Base-by-base conservation (phyloP, 169 alveolate genomes). In the Theileria orientalis region DNA sequence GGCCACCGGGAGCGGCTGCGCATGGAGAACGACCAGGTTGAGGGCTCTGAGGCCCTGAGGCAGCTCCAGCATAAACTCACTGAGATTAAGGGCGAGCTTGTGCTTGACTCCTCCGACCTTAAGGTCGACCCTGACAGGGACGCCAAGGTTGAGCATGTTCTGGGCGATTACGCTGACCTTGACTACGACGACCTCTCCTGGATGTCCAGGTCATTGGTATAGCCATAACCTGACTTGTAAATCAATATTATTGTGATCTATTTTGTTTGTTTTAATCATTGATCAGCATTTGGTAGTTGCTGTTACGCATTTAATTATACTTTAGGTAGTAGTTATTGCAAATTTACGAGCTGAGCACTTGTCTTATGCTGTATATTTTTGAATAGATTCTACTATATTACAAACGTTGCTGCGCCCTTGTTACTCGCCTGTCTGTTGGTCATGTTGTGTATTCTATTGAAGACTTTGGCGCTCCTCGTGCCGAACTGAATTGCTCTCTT, bases 401-500 rank as follows among this genome's bases (percentile, higher is more conserved):
- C n/a, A n/a, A n/a, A n/a, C n/a, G n/a, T n/a, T n/a, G n/a, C n/a
- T n/a, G n/a, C n/a, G n/a, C 86, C 86, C 30, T 78, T 78, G 60
- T 78, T 74, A n/a, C 83, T 69, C 1, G 86, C 86, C 9, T 64
- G 75, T 33, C 86, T 33, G 62, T 78, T 78, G 0, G 86, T 68
- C 86, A 78, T 78, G 49, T 74, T 67, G 11, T 74, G 80, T 14
- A 78, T 37, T 59, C 16, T 30, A 44, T 78, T 78, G 54, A 78
- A 78, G 21, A 60, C 67, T 40, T 78, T 78, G 13, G 86, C 80
- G 25, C 86, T 70, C 30, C 69, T 87, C 0, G 93, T 74, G 27
- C 93, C 93, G 37, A 87, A 87, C 59, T 87, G 93, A 37, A 87
- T 87, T 32, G 93, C 93, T 41, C 89, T 77, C 67, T 87, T 87